Evolutionary conservation across 176 grass and related monocot species (phyloP).

Genomic region (Carex parvula): DNA sequence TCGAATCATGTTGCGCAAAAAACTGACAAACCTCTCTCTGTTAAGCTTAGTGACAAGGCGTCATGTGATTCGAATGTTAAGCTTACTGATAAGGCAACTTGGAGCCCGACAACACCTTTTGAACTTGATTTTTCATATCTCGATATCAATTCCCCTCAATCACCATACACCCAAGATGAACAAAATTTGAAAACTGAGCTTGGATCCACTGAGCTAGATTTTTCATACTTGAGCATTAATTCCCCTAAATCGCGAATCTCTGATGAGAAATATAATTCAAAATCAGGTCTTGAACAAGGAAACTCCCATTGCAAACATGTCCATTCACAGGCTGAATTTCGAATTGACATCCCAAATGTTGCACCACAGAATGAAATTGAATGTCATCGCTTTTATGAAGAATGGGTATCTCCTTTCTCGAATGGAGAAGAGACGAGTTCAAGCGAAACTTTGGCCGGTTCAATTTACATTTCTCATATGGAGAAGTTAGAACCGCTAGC

Average conservation of each 20-base stretch:
- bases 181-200: constrained; percentile 30
- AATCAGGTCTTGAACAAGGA: background rate
- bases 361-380: constrained; percentile 1
- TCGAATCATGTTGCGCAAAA: background rate
- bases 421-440: constrained; percentile 1
- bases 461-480: constrained; percentile 45
- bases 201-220: constrained; percentile 36
- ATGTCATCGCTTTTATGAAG: constrained; percentile 3
- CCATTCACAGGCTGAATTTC: constrained; percentile 9
- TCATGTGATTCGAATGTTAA: background rate
- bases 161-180: constrained; percentile 29
- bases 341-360: constrained; percentile 24
- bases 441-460: constrained; percentile 50
- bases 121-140: constrained; percentile 55
- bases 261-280: constrained; percentile 27
- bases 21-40: constrained; percentile 3
- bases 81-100: constrained; percentile 25
- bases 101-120: constrained; percentile 59
- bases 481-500: constrained; percentile 48
- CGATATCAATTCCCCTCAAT: constrained; percentile 50
- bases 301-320: background rate
- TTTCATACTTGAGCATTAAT: constrained; percentile 39
- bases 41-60: constrained; percentile 17
- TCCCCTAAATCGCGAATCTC: constrained; percentile 44
- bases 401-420: background rate